Conservation (phyloP, 257 asterid species). For the Ajuga chamaepitys region DNA sequence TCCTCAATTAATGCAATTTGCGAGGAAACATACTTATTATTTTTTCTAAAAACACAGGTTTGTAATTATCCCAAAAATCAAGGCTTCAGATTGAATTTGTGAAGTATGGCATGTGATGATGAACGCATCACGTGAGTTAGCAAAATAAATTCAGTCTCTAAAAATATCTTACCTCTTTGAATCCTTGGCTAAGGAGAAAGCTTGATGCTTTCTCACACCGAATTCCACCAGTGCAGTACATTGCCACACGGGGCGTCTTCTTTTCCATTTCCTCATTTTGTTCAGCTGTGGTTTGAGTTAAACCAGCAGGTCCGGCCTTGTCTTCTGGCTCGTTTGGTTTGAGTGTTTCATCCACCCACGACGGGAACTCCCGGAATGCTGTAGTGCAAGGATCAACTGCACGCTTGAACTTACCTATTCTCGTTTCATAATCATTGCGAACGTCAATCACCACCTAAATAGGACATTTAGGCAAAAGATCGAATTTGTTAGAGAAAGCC, state of each 20-base stretch:
- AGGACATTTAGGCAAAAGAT: not conserved
- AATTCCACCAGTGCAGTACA: slow-evolving; percentile 99
- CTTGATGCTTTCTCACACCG: slow-evolving; percentile 99
- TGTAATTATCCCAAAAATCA: too few relatives aligned
- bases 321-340: slow-evolving; percentile 29
- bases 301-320: slow-evolving; percentile 19
- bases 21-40: too few relatives aligned
- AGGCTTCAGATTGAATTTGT: too few relatives aligned
- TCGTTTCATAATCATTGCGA: slow-evolving; percentile 92
- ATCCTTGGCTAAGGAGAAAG: slow-evolving; percentile 80
- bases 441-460: slow-evolving; percentile 89
- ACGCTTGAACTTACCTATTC: slow-evolving; percentile 87
- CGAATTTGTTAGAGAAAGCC: not conserved
- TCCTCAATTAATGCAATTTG: too few relatives aligned
- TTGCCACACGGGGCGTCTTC: slow-evolving; percentile 76
- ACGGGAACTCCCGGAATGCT: slow-evolving; percentile 86
- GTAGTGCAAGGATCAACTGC: slow-evolving; percentile 95
- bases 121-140: not conserved
- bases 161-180: slow-evolving; percentile 59
- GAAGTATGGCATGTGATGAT: too few relatives aligned
- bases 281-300: slow-evolving; percentile 25
- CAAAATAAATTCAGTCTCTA: not conserved
- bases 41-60: too few relatives aligned
- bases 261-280: slow-evolving; percentile 32
- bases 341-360: slow-evolving; percentile 73